Conservation (phyloP, 2,329 filamentous ascomycete species). For the Cladosporium halotolerans region DNA sequence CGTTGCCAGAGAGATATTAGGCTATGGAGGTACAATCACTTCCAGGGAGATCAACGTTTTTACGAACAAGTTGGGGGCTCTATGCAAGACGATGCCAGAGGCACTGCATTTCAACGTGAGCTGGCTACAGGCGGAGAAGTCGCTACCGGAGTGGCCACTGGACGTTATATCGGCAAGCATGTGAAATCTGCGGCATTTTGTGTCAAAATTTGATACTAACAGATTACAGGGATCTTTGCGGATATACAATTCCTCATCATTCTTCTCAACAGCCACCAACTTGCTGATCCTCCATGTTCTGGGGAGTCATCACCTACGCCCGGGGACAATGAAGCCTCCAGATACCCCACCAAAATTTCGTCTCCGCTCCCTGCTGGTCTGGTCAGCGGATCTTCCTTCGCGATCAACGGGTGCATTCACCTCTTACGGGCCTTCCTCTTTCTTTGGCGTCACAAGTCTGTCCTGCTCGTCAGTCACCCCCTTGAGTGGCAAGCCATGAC, state of each 20-base stretch:
- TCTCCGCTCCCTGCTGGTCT: not conserved
- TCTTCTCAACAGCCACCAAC: not conserved
- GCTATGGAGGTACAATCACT: conserved; percentile 34
- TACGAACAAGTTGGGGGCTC: conserved; percentile 35
- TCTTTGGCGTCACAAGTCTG: not conserved
- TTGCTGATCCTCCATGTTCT: not conserved
- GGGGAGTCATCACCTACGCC: too few relatives aligned
- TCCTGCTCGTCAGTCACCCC: not conserved
- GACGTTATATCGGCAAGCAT: conserved; percentile 40
- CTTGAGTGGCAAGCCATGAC: not conserved
- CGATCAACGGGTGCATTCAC: not conserved
- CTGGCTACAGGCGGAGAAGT: conserved; percentile 35
- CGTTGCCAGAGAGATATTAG: conserved; percentile 41
- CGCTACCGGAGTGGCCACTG: conserved; percentile 42
- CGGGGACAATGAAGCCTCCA: too few relatives aligned
- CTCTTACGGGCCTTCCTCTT: not conserved
- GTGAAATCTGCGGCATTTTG: conserved; percentile 12
- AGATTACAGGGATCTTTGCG: not conserved
- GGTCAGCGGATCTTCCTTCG: not conserved
- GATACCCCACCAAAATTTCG: not conserved
- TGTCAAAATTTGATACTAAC: too few relatives aligned
- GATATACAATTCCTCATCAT: not conserved
- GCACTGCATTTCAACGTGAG: conserved; percentile 41
- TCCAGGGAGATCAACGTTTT: conserved; percentile 41
- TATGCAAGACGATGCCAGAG: conserved; percentile 44